Percentiles rank a stretch among this genome's conserved stretches.
These are phyloP conservation scores for Rhizoclosmatium globosum DNA, from an alignment of 192 early-diverging fungal species.

Conservation along the genomic window DNA sequence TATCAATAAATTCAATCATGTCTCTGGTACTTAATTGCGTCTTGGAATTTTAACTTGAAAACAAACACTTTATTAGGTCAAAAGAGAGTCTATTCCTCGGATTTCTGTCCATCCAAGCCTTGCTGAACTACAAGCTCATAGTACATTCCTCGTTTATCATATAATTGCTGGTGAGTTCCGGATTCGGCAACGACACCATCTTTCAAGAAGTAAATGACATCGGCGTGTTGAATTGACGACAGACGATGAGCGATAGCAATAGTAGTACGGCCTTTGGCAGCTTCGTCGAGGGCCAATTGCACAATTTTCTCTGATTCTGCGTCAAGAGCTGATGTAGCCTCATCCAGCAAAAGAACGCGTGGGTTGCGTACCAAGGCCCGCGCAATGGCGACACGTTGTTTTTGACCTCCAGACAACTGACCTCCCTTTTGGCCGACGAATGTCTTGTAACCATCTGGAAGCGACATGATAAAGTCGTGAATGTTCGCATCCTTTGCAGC, in stretches of 20 bases:
- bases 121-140: conserved; percentile 55
- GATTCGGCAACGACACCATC: conserved; percentile 70
- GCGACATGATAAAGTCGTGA: conserved; percentile 66
- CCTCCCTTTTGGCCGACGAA: conserved; percentile 60
- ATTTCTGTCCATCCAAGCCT: conserved; percentile 24
- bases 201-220: conserved; percentile 76
- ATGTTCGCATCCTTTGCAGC: conserved; percentile 82
- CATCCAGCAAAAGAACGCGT: conserved; percentile 71
- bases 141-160: conserved; percentile 50
- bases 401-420: conserved; percentile 58
- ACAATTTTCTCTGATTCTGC: conserved; percentile 82
- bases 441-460: conserved; percentile 73
- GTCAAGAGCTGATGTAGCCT: conserved; percentile 86
- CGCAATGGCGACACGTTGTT: conserved; percentile 60
- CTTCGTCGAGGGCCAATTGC: conserved; percentile 79
- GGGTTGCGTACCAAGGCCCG: conserved; percentile 72
- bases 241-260: conserved; percentile 79
- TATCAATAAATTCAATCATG: background rate
- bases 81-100: no score
- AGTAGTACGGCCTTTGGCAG: conserved; percentile 75
- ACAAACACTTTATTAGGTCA: no score
- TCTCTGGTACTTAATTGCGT: background rate
- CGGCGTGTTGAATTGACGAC: conserved; percentile 83
- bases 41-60: background rate
- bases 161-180: conserved; percentile 70